phyloP scores from a whole-genome alignment of 2,329 filamentous ascomycete species.

The Aspergillus tamarii region DNA sequence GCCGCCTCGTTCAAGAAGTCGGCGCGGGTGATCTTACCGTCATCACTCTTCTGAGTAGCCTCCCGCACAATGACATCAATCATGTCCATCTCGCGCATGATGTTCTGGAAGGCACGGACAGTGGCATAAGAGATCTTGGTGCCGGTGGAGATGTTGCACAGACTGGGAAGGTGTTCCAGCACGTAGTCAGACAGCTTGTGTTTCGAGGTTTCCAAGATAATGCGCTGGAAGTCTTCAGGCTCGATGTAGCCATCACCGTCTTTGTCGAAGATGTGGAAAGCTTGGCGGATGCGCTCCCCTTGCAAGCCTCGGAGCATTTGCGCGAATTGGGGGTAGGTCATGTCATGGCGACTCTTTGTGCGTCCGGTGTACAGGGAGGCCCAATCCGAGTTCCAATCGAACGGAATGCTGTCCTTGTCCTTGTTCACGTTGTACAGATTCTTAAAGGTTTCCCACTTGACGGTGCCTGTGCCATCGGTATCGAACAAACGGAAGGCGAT shows the following conservation, averaged over 20 bases:
- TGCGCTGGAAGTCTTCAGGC: conserved; percentile 93
- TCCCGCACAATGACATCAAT: conserved; percentile 91
- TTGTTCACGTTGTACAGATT: conserved; percentile 86
- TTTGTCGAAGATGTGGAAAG: conserved; percentile 88
- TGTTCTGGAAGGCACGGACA: conserved; percentile 95
- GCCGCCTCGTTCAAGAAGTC: conserved; percentile 96
- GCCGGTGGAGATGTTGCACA: conserved; percentile 90
- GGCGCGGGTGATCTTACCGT: conserved; percentile 90
- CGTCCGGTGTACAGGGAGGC: conserved; percentile 90
- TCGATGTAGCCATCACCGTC: conserved; percentile 94
- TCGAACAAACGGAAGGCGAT: conserved; percentile 98
- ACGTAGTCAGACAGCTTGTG: conserved; percentile 98
- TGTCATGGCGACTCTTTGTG: conserved; percentile 82
- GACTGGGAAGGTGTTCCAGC: conserved; percentile 82
- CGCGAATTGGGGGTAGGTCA: conserved; percentile 95
- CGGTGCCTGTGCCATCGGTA: conserved; percentile 76
- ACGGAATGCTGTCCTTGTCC: conserved; percentile 80
- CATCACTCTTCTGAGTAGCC: conserved; percentile 77
- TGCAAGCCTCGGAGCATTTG: conserved; percentile 97
- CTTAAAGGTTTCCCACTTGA: conserved; percentile 89
- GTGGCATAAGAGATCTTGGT: conserved; percentile 98
- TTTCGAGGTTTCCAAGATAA: conserved; percentile 87
- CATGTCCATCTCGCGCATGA: conserved; percentile 96
- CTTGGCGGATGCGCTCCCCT: conserved; percentile 93
- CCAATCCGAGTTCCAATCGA: conserved; percentile 98